These are phyloP conservation scores for Tephrocybe sp. DNA, from an alignment of 768 basidiomycete genomes.

Conservation along the genomic window DNA sequence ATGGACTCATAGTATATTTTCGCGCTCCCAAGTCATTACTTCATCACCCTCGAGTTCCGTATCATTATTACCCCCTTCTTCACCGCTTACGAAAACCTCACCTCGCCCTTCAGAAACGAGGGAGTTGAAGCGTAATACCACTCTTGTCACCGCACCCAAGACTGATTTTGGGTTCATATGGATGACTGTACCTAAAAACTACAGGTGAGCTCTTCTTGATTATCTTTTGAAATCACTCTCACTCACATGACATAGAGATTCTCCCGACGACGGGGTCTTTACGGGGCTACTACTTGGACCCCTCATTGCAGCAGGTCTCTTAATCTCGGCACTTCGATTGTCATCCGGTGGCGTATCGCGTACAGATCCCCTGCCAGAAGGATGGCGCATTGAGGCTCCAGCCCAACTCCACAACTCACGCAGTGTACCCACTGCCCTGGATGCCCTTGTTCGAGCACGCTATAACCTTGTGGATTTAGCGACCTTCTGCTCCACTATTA, in stretches of 20 bases:
- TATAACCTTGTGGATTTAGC: constrained; percentile 76
- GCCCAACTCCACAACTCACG: constrained; percentile 44
- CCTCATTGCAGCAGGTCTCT: constrained; percentile 67
- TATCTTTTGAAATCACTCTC: neutral
- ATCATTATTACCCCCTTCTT: constrained; percentile 17
- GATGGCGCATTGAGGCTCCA: constrained; percentile 82
- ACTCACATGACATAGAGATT: constrained; percentile 47
- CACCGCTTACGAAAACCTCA: constrained; percentile 18
- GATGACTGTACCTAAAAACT: constrained; percentile 92
- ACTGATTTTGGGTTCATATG: constrained; percentile 70
- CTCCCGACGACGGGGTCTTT: constrained; percentile 80
- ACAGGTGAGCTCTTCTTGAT: constrained; percentile 44
- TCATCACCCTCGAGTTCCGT: constrained; percentile 12
- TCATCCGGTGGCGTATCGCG: constrained; percentile 25
- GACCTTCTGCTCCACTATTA: constrained; percentile 75
- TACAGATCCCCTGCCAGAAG: constrained; percentile 40
- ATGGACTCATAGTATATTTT: constrained; percentile 55
- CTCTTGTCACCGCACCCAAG: constrained; percentile 31
- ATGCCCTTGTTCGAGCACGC: constrained; percentile 64
- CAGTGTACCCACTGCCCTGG: constrained; percentile 39
- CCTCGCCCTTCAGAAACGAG: constrained; percentile 35
- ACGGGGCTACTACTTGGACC: constrained; percentile 85
- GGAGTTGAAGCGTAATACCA: constrained; percentile 38
- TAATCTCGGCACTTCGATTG: constrained; percentile 47
- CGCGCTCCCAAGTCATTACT: constrained; percentile 15